phyloP scores from a whole-genome alignment of 352 stramenopile genomes.

The Phytopythium aichiense region DNA sequence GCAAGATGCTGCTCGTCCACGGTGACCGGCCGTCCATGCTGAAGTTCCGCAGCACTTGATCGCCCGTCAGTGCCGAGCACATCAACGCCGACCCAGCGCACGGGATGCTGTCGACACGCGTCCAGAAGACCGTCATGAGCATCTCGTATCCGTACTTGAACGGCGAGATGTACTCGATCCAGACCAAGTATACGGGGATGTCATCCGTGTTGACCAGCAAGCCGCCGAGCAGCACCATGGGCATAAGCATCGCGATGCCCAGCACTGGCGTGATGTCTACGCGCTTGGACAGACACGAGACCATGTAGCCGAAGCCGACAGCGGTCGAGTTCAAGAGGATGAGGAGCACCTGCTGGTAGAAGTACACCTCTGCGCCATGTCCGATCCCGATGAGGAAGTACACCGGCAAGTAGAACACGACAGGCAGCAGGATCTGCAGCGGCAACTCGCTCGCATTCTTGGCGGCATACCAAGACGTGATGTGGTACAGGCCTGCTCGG shows the following conservation, averaged over 20 bases:
- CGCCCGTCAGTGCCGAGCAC: slow-evolving; percentile 17
- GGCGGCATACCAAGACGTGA: slow-evolving; percentile 22
- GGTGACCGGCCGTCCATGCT: slow-evolving; percentile 16
- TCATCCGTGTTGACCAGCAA: slow-evolving; percentile 29
- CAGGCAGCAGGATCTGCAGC: slow-evolving; percentile 24
- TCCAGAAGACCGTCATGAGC: slow-evolving; percentile 27
- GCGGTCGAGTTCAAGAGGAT: slow-evolving; percentile 24
- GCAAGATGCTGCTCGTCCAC: slow-evolving; percentile 15
- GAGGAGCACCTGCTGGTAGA: slow-evolving; percentile 21
- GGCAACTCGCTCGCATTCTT: slow-evolving; percentile 35
- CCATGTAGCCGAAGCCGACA: slow-evolving; percentile 26
- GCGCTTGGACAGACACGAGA: slow-evolving; percentile 19
- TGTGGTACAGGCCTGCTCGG: slow-evolving; percentile 18
- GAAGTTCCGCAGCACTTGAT: slow-evolving; percentile 27
- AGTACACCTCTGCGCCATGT: slow-evolving; percentile 10
- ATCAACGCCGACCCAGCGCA: slow-evolving; percentile 9
- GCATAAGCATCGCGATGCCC: slow-evolving; percentile 20
- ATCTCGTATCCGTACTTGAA: slow-evolving; percentile 34
- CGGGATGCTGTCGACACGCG: slow-evolving; percentile 14
- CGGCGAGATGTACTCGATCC: slow-evolving; percentile 28
- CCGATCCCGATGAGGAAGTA: slow-evolving; percentile 32
- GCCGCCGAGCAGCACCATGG: slow-evolving; percentile 30
- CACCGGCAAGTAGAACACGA: slow-evolving; percentile 21
- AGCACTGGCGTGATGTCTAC: slow-evolving; percentile 22
- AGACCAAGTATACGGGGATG: slow-evolving; percentile 25